These are phyloP conservation scores for Gigaspora rosea DNA, from an alignment of 192 early-diverging fungal species.

Conservation along the genomic window DNA sequence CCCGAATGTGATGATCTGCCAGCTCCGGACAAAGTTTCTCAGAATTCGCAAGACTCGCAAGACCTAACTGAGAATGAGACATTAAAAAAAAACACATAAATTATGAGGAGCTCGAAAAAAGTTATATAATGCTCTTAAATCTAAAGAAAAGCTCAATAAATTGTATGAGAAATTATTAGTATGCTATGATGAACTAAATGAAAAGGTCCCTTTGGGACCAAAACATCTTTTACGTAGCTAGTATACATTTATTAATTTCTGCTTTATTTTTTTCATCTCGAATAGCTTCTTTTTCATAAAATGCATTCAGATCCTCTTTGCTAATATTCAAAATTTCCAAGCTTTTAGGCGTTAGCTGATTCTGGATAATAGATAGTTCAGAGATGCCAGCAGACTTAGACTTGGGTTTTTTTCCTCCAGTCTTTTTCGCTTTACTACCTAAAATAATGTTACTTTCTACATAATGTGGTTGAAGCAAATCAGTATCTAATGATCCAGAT, in stretches of 20 bases:
- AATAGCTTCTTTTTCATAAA: neutral
- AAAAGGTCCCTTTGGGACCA: too few relatives aligned
- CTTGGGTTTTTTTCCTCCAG: neutral
- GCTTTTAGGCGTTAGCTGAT: neutral
- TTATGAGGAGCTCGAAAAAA: neutral
- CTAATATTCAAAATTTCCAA: neutral
- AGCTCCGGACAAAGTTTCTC: neutral
- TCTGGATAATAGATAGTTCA: neutral
- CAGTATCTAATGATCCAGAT: neutral
- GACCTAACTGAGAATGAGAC: too few relatives aligned
- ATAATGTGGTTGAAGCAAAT: neutral
- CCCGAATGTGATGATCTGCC: neutral
- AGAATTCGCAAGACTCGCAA: too few relatives aligned
- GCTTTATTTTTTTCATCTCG: neutral
- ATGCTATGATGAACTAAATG: slow-evolving; percentile 4
- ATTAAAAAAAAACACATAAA: too few relatives aligned
- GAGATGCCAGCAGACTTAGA: neutral
- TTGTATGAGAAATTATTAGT: neutral
- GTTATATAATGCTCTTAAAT: neutral
- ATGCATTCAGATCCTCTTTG: neutral
- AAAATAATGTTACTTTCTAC: neutral
- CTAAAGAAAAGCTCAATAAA: neutral
- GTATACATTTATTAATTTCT: neutral
- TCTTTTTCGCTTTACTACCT: neutral
- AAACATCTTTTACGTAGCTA: neutral